Base-by-base conservation (phyloP, 2,329 filamentous ascomycete species). In the Domatiomyces globalis region DNA sequence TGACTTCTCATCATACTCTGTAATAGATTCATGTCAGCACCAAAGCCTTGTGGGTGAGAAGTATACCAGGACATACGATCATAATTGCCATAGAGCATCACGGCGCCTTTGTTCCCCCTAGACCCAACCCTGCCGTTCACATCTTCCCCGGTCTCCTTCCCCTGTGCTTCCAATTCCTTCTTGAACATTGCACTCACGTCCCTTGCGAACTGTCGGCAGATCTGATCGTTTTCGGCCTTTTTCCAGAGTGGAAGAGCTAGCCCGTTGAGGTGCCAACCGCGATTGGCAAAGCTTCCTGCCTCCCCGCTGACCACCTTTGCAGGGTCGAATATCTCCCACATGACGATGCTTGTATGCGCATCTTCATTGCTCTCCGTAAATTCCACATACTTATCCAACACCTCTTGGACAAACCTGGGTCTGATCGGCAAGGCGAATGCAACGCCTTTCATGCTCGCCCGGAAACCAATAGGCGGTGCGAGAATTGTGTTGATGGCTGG, bases 281-380 rank as follows among this genome's bases (percentile, higher is more conserved):
- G 66, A 54, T 70, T 73, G 2, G 71, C 69, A 51, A 73, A 73
- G 0, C 73, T 69, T 5, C 69, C 76, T 1, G 63, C 66, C 2
- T 63, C 54, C 0, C 63, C 55, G 0, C 63, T 58, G 4, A 72
- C 62, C 20, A 71, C 63, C 57, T 71, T 69, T 2, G 61, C 58
- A 50, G 68, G 67, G 18, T 73, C 66, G 20, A 68, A 66, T 20
- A 70, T 63, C 54, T 77, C 73, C 4, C 72, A 67, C 1, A 69
- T 61, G 2, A 72, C 58, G 1, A 63, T 51, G 42, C 58, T 64
- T 10, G 65, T 54, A 4, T 67, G 64, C 0, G 60, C 51, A 20
- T 67, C 61, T 3, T 52, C 49, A 42, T 56, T 54, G 46, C 60
- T 63, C 0, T 56, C 51, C 6, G 61, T 63, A 44, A 68, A 61